These are phyloP conservation scores for Ceratobasidium sp. DNA, from an alignment of 1,284 basidiomycete species.

Conservation along the genomic window DNA sequence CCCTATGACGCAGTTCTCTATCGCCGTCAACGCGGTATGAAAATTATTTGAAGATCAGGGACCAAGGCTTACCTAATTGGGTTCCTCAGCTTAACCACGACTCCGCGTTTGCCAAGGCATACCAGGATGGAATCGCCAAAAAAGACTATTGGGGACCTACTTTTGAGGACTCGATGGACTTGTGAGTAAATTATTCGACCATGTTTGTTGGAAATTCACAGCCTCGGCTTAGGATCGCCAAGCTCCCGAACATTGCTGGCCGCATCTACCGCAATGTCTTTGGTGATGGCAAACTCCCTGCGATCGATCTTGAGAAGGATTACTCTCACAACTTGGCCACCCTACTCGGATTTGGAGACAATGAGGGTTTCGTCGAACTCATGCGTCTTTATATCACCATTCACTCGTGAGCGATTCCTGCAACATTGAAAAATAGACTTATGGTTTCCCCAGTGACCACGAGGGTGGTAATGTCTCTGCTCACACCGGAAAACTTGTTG, in stretches of 20 bases:
- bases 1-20: constrained; percentile 96
- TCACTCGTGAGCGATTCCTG: constrained; percentile 71
- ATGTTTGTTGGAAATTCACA: neutral
- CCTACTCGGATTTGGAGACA: constrained; percentile 93
- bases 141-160: constrained; percentile 97
- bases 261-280: constrained; percentile 98
- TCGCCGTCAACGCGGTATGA: constrained; percentile 92
- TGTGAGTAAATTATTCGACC: constrained; percentile 63
- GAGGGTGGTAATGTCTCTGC: constrained; percentile 99
- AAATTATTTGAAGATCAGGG: constrained; percentile 43
- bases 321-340: constrained; percentile 94
- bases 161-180: constrained; percentile 97
- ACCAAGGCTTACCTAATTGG: constrained; percentile 10
- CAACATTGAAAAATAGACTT: neutral
- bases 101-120: constrained; percentile 96
- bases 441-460: constrained; percentile 78
- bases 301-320: constrained; percentile 90
- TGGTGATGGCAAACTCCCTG: constrained; percentile 88
- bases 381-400: constrained; percentile 98
- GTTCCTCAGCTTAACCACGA: constrained; percentile 88
- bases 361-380: constrained; percentile 91
- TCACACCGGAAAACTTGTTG: constrained; percentile 96
- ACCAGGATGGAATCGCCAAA: constrained; percentile 93
- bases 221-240: constrained; percentile 81
- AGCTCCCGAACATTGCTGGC: constrained; percentile 96